phyloP scores from a whole-genome alignment of 768 basidiomycete genomes.

The Auricularia auricula-judae region DNA sequence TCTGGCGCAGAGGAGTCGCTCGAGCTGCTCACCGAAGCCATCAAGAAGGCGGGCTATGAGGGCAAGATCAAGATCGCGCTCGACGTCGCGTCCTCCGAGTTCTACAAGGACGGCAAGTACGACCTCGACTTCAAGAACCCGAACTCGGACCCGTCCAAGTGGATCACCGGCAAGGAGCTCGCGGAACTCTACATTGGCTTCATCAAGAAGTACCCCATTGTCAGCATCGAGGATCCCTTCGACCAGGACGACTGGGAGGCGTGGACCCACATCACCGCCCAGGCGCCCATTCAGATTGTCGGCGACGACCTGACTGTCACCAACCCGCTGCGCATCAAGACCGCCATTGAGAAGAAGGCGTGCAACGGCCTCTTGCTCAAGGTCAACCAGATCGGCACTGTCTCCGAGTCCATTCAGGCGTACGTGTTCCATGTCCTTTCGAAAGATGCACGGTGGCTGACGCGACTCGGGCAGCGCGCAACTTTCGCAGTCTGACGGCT shows the following conservation, averaged over 20 bases:
- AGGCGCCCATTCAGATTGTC: conserved; percentile 78
- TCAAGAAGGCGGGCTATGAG: conserved; percentile 96
- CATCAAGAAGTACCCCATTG: conserved; percentile 89
- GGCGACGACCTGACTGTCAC: conserved; percentile 98
- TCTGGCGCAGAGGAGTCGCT: conserved; percentile 94
- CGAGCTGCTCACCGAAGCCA: conserved; percentile 89
- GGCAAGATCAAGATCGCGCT: conserved; percentile 98
- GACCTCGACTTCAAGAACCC: conserved; percentile 99
- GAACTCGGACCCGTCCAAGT: conserved; percentile 95
- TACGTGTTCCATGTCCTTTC: conserved; percentile 29
- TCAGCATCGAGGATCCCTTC: conserved; percentile 96
- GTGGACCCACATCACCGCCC: conserved; percentile 83
- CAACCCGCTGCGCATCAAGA: conserved; percentile 94
- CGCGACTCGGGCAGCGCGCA: conserved; percentile 52
- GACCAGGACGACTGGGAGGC: conserved; percentile 99
- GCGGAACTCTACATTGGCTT: conserved; percentile 84
- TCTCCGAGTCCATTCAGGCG: conserved; percentile 99
- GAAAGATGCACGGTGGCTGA: not conserved
- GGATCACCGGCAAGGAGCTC: conserved; percentile 87
- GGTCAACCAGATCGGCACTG: conserved; percentile 99
- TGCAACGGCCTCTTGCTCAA: conserved; percentile 98
- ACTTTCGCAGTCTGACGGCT: conserved; percentile 88
- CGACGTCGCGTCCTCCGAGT: conserved; percentile 97
- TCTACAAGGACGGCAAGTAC: conserved; percentile 99
- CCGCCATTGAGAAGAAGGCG: conserved; percentile 98